phyloP scores from a whole-genome alignment of 257 asterid genomes.

The Fraxinus excelsior region DNA sequence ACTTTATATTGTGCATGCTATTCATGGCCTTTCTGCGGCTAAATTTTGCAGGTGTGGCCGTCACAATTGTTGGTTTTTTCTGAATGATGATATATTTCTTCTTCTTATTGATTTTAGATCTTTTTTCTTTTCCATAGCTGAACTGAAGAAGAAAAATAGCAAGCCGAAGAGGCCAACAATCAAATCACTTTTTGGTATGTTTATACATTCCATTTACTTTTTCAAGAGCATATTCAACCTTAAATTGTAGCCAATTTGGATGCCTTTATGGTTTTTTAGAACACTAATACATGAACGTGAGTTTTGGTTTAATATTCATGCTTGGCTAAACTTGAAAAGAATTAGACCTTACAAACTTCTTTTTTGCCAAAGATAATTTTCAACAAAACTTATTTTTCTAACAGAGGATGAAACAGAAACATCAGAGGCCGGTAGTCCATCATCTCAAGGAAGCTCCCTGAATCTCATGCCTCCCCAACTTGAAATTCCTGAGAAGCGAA shows the following conservation, averaged over 20 bases:
- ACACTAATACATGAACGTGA: background rate
- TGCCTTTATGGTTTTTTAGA: background rate
- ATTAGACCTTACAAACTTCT: background rate
- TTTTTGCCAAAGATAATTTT: background rate
- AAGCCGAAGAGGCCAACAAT: conserved; percentile 51
- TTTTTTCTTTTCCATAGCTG: conserved; percentile 38
- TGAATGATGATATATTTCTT: background rate
- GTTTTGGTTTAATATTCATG: background rate
- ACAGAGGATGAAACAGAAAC: conserved; percentile 53
- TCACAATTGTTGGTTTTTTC: background rate
- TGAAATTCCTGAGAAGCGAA: conserved; percentile 27
- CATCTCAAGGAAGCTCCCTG: conserved; percentile 42
- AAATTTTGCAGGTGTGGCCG: background rate
- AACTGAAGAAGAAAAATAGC: conserved; percentile 51
- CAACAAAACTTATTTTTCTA: background rate
- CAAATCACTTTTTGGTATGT: conserved; percentile 51
- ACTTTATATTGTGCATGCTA: background rate
- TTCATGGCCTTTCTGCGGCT: background rate
- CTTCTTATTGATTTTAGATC: conserved; percentile 12
- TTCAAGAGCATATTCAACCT: background rate
- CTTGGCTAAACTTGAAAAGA: background rate
- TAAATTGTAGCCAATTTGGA: background rate
- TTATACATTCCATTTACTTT: background rate
- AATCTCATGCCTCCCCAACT: conserved; percentile 43
- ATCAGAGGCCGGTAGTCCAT: conserved; percentile 36